Conservation (phyloP, 1,284 basidiomycete species). For the Coriolopsis trogii region DNA sequence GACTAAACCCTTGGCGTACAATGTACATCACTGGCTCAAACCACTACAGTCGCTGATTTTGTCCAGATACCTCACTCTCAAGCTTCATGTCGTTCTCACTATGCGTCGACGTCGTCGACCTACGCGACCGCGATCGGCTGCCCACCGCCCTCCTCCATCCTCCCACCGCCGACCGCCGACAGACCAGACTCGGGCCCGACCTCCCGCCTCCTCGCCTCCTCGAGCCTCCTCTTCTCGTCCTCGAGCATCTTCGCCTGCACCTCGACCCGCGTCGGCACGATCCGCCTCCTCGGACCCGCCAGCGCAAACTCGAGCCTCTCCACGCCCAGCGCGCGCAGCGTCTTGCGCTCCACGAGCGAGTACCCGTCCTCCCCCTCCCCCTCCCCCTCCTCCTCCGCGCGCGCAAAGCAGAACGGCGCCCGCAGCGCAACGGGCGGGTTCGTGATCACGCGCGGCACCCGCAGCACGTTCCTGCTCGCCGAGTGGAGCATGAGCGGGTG, state of each 20-base stretch:
- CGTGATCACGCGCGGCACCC: conserved; percentile 58
- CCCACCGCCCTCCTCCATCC: conserved; percentile 1
- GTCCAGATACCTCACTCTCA: no score
- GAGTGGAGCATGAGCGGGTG: conserved; percentile 68
- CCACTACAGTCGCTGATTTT: no score
- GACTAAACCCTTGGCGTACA: no score
- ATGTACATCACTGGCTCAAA: no score
- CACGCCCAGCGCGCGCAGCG: conserved; percentile 53
- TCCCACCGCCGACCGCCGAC: background rate
- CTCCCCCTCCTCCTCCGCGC: conserved; percentile 29
- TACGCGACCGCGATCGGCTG: conserved; percentile 30
- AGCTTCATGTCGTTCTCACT: background rate
- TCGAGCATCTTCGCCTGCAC: conserved; percentile 37
- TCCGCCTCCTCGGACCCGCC: conserved; percentile 30
- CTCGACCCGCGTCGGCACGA: conserved; percentile 33
- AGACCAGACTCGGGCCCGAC: background rate
- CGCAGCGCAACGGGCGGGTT: conserved; percentile 60
- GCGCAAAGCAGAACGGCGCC: conserved; percentile 56
- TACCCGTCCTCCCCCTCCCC: conserved; percentile 45
- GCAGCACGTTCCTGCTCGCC: conserved; percentile 60
- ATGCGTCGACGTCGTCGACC: background rate
- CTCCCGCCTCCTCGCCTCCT: conserved; percentile 17
- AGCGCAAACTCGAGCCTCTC: conserved; percentile 46
- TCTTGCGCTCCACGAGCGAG: conserved; percentile 55
- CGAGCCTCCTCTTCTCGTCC: conserved; percentile 37